Conservation (phyloP, 495 filamentous ascomycete species). For the Aspergillus kassunensis region DNA sequence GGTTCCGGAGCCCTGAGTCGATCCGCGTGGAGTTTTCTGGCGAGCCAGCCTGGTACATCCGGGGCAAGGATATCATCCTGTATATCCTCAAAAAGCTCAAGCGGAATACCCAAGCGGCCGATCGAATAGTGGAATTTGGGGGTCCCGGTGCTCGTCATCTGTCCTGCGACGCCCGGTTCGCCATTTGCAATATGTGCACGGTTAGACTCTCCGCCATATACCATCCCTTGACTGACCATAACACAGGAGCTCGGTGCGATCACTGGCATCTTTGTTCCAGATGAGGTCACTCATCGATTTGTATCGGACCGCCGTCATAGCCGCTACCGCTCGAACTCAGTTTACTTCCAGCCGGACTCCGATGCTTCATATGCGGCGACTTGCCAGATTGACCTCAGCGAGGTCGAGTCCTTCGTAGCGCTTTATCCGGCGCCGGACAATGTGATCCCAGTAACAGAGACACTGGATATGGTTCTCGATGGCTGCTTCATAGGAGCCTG, state of each 20-base stretch:
- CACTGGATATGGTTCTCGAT: conserved; percentile 30
- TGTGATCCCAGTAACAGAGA: conserved; percentile 37
- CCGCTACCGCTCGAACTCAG: too few species aligned
- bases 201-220: too few species aligned
- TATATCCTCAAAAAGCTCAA: conserved; percentile 42
- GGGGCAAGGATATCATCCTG: conserved; percentile 47
- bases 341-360: conserved; percentile 38
- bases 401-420: conserved; percentile 36
- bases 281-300: too few species aligned
- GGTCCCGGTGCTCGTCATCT: conserved; percentile 32
- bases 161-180: conserved; percentile 43
- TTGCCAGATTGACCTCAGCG: conserved; percentile 33
- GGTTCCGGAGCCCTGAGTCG: conserved; percentile 44
- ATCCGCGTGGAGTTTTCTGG: conserved; percentile 36
- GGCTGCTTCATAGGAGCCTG: conserved; percentile 50
- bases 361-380: conserved; percentile 36
- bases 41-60: conserved; percentile 30
- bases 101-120: conserved; percentile 42
- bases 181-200: conserved; percentile 49
- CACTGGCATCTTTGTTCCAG: too few species aligned
- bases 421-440: conserved; percentile 43
- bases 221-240: too few species aligned
- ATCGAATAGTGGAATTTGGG: conserved; percentile 45
- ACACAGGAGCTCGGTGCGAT: too few species aligned
- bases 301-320: too few species aligned